phyloP scores from a whole-genome alignment of 805 yeast species.

The Metschnikowia matae region DNA sequence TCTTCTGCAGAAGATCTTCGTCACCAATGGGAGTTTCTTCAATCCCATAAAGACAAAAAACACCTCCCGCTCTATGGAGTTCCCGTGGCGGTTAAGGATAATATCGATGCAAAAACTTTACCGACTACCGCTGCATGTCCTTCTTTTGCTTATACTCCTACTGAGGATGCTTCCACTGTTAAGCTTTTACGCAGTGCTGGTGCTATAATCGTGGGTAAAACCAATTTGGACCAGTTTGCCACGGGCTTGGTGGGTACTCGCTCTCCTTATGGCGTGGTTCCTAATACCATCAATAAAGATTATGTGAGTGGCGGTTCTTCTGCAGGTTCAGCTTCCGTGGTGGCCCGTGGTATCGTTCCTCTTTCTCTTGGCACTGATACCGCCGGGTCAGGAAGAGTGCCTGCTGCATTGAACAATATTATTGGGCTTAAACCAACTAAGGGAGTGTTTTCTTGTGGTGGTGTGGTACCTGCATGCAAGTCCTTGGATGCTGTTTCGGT shows the following conservation, averaged over 20 bases:
- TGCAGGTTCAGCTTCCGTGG: conserved; percentile 93
- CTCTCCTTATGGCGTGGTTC: conserved; percentile 90
- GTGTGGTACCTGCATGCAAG: conserved; percentile 97
- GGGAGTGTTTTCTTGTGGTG: conserved; percentile 80
- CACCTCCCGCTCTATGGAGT: conserved; percentile 80
- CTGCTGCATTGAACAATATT: conserved; percentile 89
- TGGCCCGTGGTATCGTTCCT: conserved; percentile 87
- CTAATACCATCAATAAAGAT: conserved; percentile 67
- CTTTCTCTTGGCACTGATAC: conserved; percentile 92
- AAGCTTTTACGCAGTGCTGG: conserved; percentile 76
- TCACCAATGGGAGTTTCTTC: conserved; percentile 77
- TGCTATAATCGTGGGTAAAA: conserved; percentile 89
- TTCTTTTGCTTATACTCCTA: conserved; percentile 65
- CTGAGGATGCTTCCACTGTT: conserved; percentile 73
- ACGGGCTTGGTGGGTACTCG: conserved; percentile 95
- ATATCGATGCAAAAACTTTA: conserved; percentile 80
- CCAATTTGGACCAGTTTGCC: conserved; percentile 95
- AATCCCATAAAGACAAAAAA: conserved; percentile 53
- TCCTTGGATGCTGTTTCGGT: conserved; percentile 90
- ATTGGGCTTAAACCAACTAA: conserved; percentile 91
- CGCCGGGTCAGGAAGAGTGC: conserved; percentile 97
- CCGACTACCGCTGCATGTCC: conserved; percentile 97
- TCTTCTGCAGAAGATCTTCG: conserved; percentile 56
- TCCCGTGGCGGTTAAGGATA: conserved; percentile 92
- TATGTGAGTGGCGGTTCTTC: conserved; percentile 95